Percentiles rank a stretch among this genome's conserved stretches.
Evolutionary conservation across 2,329 filamentous ascomycete genomes (phyloP).

Genomic region (Cladophialophora bantiana): DNA sequence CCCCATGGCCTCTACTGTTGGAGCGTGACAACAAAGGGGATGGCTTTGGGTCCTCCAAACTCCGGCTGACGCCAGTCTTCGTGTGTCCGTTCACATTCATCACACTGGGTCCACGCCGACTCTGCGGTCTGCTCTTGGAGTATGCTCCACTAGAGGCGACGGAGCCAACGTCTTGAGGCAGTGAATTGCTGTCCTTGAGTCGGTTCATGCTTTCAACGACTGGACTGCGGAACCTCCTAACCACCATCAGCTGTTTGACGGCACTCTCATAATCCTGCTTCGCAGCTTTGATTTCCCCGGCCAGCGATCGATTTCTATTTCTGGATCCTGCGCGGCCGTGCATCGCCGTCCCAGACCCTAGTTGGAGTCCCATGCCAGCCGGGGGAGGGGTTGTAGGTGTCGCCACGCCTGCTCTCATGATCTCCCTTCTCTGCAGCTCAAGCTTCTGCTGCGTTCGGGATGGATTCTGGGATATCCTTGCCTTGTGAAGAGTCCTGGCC

Average conservation of each 20-base stretch:
- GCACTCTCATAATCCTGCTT: constrained; percentile 55
- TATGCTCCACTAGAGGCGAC: constrained; percentile 12
- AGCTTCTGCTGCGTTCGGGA: constrained; percentile 59
- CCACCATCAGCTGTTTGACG: constrained; percentile 52
- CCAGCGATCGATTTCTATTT: constrained; percentile 35
- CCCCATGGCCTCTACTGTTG: constrained; percentile 21
- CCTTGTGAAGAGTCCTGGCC: constrained; percentile 42
- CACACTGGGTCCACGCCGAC: constrained; percentile 33
- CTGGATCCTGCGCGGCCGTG: constrained; percentile 43
- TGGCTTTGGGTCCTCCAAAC: constrained; percentile 32
- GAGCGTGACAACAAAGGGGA: constrained; percentile 24
- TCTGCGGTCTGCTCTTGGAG: constrained; percentile 36
- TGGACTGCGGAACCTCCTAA: constrained; percentile 55
- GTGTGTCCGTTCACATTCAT: constrained; percentile 25
- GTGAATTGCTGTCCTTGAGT: constrained; percentile 38
- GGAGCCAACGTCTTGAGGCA: constrained; percentile 28
- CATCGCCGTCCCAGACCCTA: constrained; percentile 36
- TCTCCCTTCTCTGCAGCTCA: constrained; percentile 52
- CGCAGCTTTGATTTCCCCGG: constrained; percentile 44
- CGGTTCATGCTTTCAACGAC: constrained; percentile 53
- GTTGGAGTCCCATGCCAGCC: constrained; percentile 46
- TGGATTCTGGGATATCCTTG: constrained; percentile 41
- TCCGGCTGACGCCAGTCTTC: constrained; percentile 27
- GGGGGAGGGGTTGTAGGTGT: constrained; percentile 51
- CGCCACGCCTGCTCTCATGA: constrained; percentile 50